Conservation (phyloP, 148 eudicot species). For the Rhododendron ferrugineum region DNA sequence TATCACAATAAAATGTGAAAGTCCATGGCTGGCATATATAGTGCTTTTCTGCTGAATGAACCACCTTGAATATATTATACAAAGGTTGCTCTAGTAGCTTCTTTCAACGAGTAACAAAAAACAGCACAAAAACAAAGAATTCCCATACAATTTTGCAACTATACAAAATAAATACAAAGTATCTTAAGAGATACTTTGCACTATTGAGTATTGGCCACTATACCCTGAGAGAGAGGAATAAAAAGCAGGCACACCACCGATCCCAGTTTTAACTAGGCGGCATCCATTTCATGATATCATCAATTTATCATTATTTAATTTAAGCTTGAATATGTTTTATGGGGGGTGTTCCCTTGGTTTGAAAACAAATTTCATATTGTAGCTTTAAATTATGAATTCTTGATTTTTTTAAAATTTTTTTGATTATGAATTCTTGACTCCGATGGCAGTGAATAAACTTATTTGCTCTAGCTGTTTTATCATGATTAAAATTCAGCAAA, state of each 20-base stretch:
- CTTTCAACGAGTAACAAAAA: background rate
- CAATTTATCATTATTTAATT: no score
- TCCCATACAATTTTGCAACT: background rate
- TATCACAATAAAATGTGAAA: background rate
- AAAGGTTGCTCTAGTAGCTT: background rate
- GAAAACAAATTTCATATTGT: background rate
- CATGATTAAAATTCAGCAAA: background rate
- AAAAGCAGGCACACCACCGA: background rate
- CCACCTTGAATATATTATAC: background rate
- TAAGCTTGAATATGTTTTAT: no score
- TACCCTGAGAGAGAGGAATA: no score
- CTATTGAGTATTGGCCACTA: background rate
- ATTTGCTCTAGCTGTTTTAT: background rate
- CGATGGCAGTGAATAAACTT: background rate
- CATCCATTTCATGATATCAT: background rate
- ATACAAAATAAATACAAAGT: background rate
- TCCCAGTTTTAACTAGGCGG: background rate
- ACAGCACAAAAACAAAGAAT: background rate
- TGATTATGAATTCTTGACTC: no score
- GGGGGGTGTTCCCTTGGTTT: background rate
- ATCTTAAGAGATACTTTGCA: no score
- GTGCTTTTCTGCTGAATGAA: background rate
- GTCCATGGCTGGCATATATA: background rate
- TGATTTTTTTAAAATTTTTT: background rate
- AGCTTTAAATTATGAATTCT: background rate